phyloP scores from a whole-genome alignment of 345 rosid species.

The Nephelium lappaceum region DNA sequence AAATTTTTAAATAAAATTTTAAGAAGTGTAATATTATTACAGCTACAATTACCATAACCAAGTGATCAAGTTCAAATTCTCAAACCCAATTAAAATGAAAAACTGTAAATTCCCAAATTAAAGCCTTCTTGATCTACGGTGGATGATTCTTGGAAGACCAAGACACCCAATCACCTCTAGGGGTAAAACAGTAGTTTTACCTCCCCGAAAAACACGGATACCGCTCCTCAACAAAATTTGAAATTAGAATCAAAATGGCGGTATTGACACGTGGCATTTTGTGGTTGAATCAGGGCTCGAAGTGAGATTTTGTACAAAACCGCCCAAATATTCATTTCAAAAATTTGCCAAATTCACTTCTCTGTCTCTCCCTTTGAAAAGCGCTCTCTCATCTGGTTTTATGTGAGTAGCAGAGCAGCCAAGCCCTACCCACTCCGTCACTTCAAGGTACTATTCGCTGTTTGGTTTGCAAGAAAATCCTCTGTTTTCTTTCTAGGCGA shows the following conservation, averaged over 20 bases:
- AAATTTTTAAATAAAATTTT: too few species aligned
- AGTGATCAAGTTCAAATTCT: too few species aligned
- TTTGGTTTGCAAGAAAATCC: not conserved
- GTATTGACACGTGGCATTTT: not conserved
- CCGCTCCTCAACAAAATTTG: slow-evolving; percentile 21
- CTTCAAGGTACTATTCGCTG: slow-evolving; percentile 9
- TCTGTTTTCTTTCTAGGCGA: not conserved
- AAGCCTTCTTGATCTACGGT: too few species aligned
- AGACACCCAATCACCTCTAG: too few species aligned
- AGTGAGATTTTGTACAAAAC: slow-evolving; percentile 14
- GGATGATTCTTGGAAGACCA: too few species aligned
- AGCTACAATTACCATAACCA: too few species aligned
- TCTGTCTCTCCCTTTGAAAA: slow-evolving; percentile 9
- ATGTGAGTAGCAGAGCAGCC: not conserved
- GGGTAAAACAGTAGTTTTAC: too few species aligned
- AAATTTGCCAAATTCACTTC: slow-evolving; percentile 31
- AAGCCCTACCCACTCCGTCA: slow-evolving; percentile 13
- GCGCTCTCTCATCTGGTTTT: not conserved
- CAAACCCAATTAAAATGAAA: too few species aligned
- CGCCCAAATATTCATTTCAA: slow-evolving; percentile 39
- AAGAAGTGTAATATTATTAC: too few species aligned
- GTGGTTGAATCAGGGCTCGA: not conserved
- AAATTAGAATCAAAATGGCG: not conserved
- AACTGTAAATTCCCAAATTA: too few species aligned
- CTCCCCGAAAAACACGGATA: too few species aligned